Base-by-base conservation (phyloP, 1,284 basidiomycete species). In the Marasmius tenuissimus region DNA sequence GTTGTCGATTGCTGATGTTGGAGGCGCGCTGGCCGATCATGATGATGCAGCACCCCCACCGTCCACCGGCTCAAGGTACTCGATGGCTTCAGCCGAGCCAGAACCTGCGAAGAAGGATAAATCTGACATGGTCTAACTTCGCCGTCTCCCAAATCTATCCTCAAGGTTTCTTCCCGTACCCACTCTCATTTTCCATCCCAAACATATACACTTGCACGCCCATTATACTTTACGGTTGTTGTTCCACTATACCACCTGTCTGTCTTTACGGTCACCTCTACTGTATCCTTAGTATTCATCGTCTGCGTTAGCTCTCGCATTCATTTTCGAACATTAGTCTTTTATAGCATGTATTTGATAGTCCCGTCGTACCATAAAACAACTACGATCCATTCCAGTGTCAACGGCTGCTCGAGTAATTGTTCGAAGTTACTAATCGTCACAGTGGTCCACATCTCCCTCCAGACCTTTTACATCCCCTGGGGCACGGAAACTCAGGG, bases 1-100 rank as follows among this genome's bases (percentile, higher is more conserved):
- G 16, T 60, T 78, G 42, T 70, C 70, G 2, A 67, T 80, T 37
- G 65, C 70, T 35, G 78, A 80, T 61, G 72, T 77, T 37, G 74
- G 74, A 22, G 78, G 77, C 38, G 70, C 75, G 1, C 70, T 81
- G 42, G 71, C 75, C 3, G 76, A 80, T 60, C 71, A 68, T 60
- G 4, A 27, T 71, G 70, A 51, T 34, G 22, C 59, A 49, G 1
- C 65, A 70, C 58, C 47, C 27, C n/a, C n/a, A 27, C 27, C 35
- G 9, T 72, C 75, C 1, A 68, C 73, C 14, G 53, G 67, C 35
- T 69, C 71, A 18, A 54, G 52, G 20, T 54, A 54, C 52, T 54
- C 52, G 52, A 38, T 54, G 16, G 34, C 52, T 6, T 20, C 34
- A n/a, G 34, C 52, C n/a, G 52, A 54, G 38, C 12, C 52, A 16